Evolutionary conservation across 2,329 filamentous ascomycete genomes (phyloP), one percentile per base, ranked within the genome.

Genomic region (Arthrobotrys megalospora): DNA sequence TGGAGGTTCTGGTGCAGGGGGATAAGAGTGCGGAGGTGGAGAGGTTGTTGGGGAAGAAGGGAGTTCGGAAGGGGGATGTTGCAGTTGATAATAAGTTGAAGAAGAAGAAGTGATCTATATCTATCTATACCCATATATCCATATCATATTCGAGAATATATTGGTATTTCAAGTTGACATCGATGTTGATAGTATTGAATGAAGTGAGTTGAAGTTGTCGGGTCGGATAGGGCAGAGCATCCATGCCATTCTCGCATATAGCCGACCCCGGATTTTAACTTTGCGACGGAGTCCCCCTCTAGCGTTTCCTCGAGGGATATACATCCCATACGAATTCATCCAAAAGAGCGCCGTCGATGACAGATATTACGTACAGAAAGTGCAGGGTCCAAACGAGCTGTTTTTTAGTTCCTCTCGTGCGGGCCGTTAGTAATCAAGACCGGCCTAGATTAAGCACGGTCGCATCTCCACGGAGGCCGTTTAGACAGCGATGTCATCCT

Each of bases 1-100:
- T 91, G 87, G 90, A 92, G 82, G 87, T 92, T 19, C 86, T 91
- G 84, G 87, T 92, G 2, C 90, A 92, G 81, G 90, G 90, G 0
- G 89, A 90, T 76, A 90, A 92, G 84, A 88, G 87, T 71, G 88
- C 88, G 78, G 88, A 87, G 14, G 85, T 92, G 16, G 85, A 90
- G 55, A 88, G 88, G 80, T 88, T 89, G 32, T 83, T 92, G 80
- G 87, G 87, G 76, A 87, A 86, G 82, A 86, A 89, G 76, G 90
- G 90, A 0, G 85, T 92, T 3, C 85, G 84, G 73, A 86, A 87
- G 78, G 91, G 89, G 88, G 85, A 92, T 32, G 88, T 90, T 52
- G 85, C 91, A n/a, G 83, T 90, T 71, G 90, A 92, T 82, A 92
- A 91, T 85, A 90, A 89, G 3, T 90, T 91, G 84, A 88, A 88